These are phyloP conservation scores for Crithidia fasciculata DNA, from an alignment of 208 protist genomes.

Conservation along the genomic window DNA sequence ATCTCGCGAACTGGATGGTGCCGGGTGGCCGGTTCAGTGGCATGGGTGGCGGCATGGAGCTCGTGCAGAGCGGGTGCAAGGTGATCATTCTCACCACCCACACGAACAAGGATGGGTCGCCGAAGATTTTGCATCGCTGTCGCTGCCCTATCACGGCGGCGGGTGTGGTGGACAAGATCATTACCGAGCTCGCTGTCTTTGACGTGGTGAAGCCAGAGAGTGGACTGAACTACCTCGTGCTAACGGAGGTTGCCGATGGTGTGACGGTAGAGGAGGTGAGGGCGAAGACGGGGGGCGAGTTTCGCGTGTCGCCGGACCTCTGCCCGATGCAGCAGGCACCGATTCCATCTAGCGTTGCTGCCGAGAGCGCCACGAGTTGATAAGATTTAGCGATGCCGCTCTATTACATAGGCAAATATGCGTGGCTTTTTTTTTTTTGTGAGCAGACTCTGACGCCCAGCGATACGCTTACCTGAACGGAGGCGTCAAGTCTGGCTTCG, in stretches of 20 bases:
- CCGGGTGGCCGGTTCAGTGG: conserved; percentile 95
- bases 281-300: conserved; percentile 55
- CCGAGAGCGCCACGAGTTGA: no score
- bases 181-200: conserved; percentile 95
- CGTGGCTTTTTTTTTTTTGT: no score
- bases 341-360: neutral
- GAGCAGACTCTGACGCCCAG: no score
- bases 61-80: conserved; percentile 78
- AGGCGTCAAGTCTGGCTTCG: no score
- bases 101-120: conserved; percentile 77
- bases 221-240: conserved; percentile 46
- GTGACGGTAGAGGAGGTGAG: conserved; percentile 84
- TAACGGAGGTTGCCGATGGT: conserved; percentile 84
- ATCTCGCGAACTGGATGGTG: conserved; percentile 97
- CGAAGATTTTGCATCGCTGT: conserved; percentile 89
- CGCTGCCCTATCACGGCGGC: conserved; percentile 87
- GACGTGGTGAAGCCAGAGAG: conserved; percentile 55
- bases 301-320: conserved; percentile 46
- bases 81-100: conserved; percentile 96
- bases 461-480: no score
- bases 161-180: conserved; percentile 88
- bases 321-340: conserved; percentile 37
- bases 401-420: no score
- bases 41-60: conserved; percentile 96
- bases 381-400: no score